A percentile compares a stretch with the other conserved stretches of the same genome.
Evolutionary conservation across 2,329 filamentous ascomycete genomes (phyloP).

Genomic region (Colletotrichum ledebouriae): DNA sequence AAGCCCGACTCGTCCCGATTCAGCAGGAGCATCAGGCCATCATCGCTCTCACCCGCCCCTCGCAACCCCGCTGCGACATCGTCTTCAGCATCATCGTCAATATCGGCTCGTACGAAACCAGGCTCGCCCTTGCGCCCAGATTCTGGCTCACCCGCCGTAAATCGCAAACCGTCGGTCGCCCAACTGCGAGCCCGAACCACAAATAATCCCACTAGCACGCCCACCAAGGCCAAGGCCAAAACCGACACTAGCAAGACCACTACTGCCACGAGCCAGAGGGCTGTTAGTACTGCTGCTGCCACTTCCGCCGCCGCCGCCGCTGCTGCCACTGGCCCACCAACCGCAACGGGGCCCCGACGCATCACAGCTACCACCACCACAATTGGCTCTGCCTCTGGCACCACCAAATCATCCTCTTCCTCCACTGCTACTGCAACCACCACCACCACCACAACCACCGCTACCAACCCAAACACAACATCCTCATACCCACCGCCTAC

Average conservation of each 20-base stretch:
- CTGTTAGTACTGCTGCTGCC: neutral
- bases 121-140: slow-evolving; percentile 44
- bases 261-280: neutral
- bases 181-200: slow-evolving; percentile 32
- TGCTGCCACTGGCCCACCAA: slow-evolving; percentile 40
- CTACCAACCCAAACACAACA: slow-evolving; percentile 31
- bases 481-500: slow-evolving; percentile 6
- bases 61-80: slow-evolving; percentile 25
- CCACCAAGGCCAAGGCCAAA: slow-evolving; percentile 4
- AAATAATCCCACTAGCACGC: slow-evolving; percentile 33
- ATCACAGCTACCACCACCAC: slow-evolving; percentile 33
- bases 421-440: slow-evolving; percentile 4
- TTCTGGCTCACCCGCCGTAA: neutral
- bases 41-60: slow-evolving; percentile 35
- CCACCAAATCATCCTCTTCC: slow-evolving; percentile 22
- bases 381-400: slow-evolving; percentile 14
- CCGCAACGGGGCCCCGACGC: slow-evolving; percentile 38
- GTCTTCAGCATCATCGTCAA: slow-evolving; percentile 52
- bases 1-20: slow-evolving; percentile 39
- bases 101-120: slow-evolving; percentile 41
- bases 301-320: slow-evolving; percentile 3
- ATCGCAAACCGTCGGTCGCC: slow-evolving; percentile 31
- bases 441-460: slow-evolving; percentile 16
- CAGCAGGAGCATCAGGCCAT: slow-evolving; percentile 39
- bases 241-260: slow-evolving; percentile 16